Conservation (phyloP, 441 rosid species). For the Populus tomentosa region DNA sequence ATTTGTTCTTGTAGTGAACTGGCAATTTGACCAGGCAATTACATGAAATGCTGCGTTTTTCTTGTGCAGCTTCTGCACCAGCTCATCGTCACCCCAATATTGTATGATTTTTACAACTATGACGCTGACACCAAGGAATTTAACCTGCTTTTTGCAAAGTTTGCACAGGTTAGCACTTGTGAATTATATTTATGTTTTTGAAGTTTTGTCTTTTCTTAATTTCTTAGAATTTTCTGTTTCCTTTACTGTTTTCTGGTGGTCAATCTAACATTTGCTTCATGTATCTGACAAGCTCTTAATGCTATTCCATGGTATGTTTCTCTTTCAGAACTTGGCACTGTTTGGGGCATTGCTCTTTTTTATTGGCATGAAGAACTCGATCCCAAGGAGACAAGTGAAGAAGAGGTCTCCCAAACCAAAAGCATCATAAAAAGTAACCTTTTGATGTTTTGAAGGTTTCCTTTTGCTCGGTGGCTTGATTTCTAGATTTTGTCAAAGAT, state of each 20-base stretch:
- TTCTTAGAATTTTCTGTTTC: not conserved
- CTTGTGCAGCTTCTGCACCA: slow-evolving; percentile 58
- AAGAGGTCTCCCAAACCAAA: slow-evolving; percentile 58
- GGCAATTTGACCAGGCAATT: not conserved
- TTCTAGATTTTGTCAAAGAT: slow-evolving; percentile 9
- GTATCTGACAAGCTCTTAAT: not conserved
- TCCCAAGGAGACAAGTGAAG: slow-evolving; percentile 57
- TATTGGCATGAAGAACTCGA: slow-evolving; percentile 77
- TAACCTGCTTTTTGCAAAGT: slow-evolving; percentile 44
- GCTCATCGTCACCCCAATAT: slow-evolving; percentile 50
- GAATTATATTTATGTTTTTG: not conserved
- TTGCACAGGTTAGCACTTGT: slow-evolving; percentile 43
- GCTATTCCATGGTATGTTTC: not conserved
- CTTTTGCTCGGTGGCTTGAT: not conserved
- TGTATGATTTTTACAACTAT: slow-evolving; percentile 74
- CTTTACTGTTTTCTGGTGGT: not conserved
- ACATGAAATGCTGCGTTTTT: not conserved
- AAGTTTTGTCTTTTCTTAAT: too few species aligned
- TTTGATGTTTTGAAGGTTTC: not conserved
- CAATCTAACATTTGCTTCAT: not conserved
- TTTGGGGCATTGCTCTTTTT: slow-evolving; percentile 71
- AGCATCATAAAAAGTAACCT: slow-evolving; percentile 22
- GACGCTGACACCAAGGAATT: slow-evolving; percentile 54
- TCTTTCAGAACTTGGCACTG: slow-evolving; percentile 56
- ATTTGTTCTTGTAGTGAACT: not conserved